phyloP scores from a whole-genome alignment of 1,284 basidiomycete genomes.

The Pholiota adiposa region DNA sequence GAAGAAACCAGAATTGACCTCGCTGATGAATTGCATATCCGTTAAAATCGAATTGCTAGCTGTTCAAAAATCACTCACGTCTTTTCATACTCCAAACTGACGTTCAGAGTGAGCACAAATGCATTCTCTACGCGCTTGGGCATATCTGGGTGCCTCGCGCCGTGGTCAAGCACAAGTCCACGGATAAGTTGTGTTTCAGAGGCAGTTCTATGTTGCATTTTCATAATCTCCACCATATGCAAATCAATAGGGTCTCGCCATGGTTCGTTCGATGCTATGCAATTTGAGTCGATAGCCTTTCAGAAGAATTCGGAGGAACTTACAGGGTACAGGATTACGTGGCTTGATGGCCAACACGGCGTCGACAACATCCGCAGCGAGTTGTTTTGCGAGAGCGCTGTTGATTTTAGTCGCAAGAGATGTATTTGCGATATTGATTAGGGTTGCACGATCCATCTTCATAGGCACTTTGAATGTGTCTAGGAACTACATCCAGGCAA shows the following conservation, averaged over 20 bases:
- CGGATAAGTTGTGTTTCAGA: conserved; percentile 98
- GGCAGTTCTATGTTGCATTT: conserved; percentile 99
- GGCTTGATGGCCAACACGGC: conserved; percentile 91
- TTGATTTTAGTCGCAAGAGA: conserved; percentile 96
- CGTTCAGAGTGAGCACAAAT: conserved; percentile 95
- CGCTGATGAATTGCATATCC: conserved; percentile 53
- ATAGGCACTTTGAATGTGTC: conserved; percentile 84
- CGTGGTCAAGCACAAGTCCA: conserved; percentile 95
- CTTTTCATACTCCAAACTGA: conserved; percentile 99
- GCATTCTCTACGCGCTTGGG: conserved; percentile 98
- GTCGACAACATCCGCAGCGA: conserved; percentile 94
- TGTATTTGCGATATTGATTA: conserved; percentile 93
- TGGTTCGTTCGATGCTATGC: conserved; percentile 61
- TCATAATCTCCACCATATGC: conserved; percentile 99
- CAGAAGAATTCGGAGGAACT: conserved; percentile 25
- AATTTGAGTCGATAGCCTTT: conserved; percentile 24
- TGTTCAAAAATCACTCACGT: conserved; percentile 68
- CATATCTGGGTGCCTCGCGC: conserved; percentile 98
- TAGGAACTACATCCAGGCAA: conserved; percentile 69
- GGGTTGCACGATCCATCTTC: conserved; percentile 85
- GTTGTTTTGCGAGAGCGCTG: conserved; percentile 81
- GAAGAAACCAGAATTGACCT: conserved; percentile 99
- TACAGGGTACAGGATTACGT: conserved; percentile 64
- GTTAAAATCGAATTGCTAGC: conserved; percentile 19
- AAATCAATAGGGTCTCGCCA: conserved; percentile 93